These are phyloP conservation scores for Lenwebbia sp. DNA, from an alignment of 345 rosid genomes.

Conservation along the genomic window DNA sequence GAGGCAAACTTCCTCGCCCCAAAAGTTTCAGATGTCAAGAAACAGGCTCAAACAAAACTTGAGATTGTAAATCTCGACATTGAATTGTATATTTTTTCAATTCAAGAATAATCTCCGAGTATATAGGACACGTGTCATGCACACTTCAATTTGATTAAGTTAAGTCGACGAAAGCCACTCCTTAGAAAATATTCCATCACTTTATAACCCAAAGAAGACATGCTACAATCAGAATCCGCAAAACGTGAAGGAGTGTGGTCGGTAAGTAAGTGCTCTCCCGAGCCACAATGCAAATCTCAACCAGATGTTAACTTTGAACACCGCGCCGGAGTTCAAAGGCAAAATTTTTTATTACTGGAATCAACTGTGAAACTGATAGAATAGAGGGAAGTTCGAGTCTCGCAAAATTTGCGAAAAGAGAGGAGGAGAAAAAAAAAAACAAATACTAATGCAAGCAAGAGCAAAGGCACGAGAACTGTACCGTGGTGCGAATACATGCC, in stretches of 20 bases:
- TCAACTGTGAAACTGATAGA: background rate
- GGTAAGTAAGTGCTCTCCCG: background rate
- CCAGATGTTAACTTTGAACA: background rate
- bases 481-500: background rate
- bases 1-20: constrained; percentile 6
- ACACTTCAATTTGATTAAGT: background rate
- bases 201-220: background rate
- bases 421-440: too few species aligned
- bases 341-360: background rate
- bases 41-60: background rate
- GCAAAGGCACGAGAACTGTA: background rate
- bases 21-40: background rate
- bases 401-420: accelerated
- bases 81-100: too few species aligned
- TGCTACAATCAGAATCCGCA: background rate
- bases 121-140: background rate
- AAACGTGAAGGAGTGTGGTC: background rate
- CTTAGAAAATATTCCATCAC: background rate
- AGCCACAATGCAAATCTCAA: background rate
- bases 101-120: too few species aligned
- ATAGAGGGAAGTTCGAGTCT: background rate
- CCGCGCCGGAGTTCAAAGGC: background rate
- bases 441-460: background rate
- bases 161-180: background rate
- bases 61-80: background rate